Percentiles rank a stretch among this genome's conserved stretches.
These are phyloP conservation scores for Balakata baccata DNA, from an alignment of 345 rosid species.

Conservation along the genomic window DNA sequence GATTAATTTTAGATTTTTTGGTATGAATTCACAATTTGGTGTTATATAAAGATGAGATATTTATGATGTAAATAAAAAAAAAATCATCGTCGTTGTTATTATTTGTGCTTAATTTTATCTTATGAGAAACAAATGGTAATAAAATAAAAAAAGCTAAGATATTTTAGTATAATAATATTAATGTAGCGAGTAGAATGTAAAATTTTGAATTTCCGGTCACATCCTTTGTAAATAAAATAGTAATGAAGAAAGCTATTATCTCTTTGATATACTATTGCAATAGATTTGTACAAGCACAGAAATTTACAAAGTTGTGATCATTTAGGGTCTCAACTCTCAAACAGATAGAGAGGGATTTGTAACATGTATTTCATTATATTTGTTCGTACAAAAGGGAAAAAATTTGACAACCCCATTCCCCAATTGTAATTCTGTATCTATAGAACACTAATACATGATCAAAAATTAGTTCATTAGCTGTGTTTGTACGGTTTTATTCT, in stretches of 20 bases:
- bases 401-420: constrained; percentile 6
- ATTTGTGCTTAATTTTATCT: too few species aligned
- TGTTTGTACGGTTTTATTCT: constrained; percentile 13
- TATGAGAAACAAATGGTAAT: too few species aligned
- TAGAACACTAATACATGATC: too few species aligned
- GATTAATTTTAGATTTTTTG: too few species aligned
- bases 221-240: not conserved
- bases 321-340: not conserved
- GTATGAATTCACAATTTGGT: too few species aligned
- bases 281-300: not conserved
- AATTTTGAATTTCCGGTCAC: not conserved
- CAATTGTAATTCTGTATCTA: not conserved
- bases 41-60: too few species aligned
- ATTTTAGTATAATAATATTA: too few species aligned
- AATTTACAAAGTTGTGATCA: not conserved
- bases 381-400: not conserved
- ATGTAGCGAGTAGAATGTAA: too few species aligned
- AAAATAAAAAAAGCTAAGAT: too few species aligned
- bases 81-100: too few species aligned
- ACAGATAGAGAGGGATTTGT: not conserved
- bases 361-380: not conserved
- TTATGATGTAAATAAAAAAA: too few species aligned
- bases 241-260: not conserved
- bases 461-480: not conserved
- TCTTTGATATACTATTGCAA: not conserved